Base-by-base conservation (phyloP, 441 rosid species). In the Erysimum cheiri region DNA sequence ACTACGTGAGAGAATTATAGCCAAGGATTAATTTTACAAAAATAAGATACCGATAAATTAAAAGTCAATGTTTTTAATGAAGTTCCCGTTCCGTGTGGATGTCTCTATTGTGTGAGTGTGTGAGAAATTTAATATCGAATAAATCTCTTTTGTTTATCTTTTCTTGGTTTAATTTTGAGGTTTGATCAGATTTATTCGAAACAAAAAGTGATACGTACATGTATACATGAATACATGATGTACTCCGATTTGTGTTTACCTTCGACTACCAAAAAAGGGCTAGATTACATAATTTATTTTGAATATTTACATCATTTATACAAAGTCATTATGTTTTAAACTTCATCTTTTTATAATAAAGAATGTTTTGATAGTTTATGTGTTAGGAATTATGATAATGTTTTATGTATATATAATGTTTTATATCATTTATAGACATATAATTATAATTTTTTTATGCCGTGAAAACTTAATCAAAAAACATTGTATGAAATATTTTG, bases 71-170 rank as follows among this genome's bases (percentile, higher is more conserved):
- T 28, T 17, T 28, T 40, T 24, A 41, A 60, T 1, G 24, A 62
- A 44, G 29, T 62, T 61, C 53, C 9, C 37, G 6, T 61, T 61
- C 40, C 67, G 66, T 61, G 29, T 26, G 50, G 48, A 60, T 60
- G 24, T 60, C 36, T 60, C 32, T 58, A 11, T 29, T 37, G 63
- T 58, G 15, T 12, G 6, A 11, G 44, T 37, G 63, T 58, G 15
- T n/a, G n/a, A 22, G 6, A 22, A 11, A 22, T 11, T 3, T 40
- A 22, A 12, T 36, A 36, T 17, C 10, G 10, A 33, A 36, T 58
- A 59, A 39, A 59, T 39, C 12, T 39, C 35, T 33, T 17, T 17
- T 5, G 2, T 54, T 12, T 5, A 9, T 35, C 0, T 3, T 9
- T 9, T 22, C 9, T 33, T 17, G 14, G 14, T 36, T 17, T 55